These are phyloP conservation scores for Penicillium lagena DNA, from an alignment of 495 filamentous ascomycete species.

Conservation along the genomic window DNA sequence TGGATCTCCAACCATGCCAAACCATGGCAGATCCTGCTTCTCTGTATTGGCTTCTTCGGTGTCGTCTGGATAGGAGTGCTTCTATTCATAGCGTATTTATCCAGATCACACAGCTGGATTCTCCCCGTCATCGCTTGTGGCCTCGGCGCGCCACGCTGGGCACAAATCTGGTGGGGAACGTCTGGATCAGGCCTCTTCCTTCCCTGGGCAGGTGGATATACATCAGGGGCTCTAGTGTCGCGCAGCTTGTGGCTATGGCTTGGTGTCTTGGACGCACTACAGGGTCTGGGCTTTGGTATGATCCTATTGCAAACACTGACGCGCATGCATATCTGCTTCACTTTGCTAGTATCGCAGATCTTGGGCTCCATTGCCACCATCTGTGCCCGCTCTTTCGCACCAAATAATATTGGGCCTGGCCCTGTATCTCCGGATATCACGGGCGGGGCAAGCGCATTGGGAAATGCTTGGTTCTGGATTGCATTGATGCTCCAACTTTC, in stretches of 20 bases:
- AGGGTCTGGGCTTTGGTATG: conserved; percentile 48
- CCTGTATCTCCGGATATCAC: conserved; percentile 42
- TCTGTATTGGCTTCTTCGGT: conserved; percentile 40
- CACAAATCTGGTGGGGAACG: conserved; percentile 47
- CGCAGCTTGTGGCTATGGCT: conserved; percentile 47
- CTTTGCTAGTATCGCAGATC: conserved; percentile 42
- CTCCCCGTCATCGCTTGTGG: conserved; percentile 45
- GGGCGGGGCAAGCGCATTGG: conserved; percentile 38
- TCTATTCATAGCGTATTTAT: conserved; percentile 32
- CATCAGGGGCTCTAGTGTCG: conserved; percentile 37
- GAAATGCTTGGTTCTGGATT: conserved; percentile 61
- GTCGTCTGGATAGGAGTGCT: conserved; percentile 36
- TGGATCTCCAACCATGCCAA: conserved; percentile 42
- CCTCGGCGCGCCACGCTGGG: conserved; percentile 44
- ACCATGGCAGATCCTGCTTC: conserved; percentile 37
- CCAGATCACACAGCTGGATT: conserved; percentile 44
- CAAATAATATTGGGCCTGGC: conserved; percentile 43
- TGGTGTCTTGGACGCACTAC: conserved; percentile 40
- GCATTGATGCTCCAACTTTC: conserved; percentile 53
- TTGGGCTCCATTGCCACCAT: conserved; percentile 47
- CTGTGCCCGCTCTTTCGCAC: conserved; percentile 37
- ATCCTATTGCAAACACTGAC: conserved; percentile 45
- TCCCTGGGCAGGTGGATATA: conserved; percentile 42
- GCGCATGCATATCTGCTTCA: conserved; percentile 44
- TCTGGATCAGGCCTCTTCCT: conserved; percentile 40